These are phyloP conservation scores for Acanthamoeba sp. DNA, from an alignment of 208 protist genomes.

Conservation along the genomic window DNA sequence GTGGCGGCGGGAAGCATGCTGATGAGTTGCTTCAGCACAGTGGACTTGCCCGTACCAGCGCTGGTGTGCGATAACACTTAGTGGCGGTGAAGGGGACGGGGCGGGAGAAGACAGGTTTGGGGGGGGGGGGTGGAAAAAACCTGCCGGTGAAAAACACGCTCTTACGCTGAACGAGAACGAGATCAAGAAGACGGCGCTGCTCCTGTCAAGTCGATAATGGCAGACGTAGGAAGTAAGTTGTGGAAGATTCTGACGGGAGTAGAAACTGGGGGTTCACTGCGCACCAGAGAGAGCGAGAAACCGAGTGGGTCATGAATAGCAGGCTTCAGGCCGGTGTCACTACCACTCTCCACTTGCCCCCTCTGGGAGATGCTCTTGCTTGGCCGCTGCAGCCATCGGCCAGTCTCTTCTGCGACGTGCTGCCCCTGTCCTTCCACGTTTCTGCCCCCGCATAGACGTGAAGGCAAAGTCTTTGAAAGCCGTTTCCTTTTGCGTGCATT, in stretches of 20 bases:
- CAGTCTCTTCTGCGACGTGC: background rate
- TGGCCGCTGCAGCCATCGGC: background rate
- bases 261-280: too few relatives aligned
- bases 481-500: too few relatives aligned
- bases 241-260: too few relatives aligned
- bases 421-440: too few relatives aligned
- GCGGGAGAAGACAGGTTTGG: background rate
- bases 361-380: background rate
- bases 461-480: too few relatives aligned
- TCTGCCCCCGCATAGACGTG: too few relatives aligned
- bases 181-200: slow-evolving; percentile 68
- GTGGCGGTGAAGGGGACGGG: background rate
- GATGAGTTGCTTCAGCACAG: slow-evolving; percentile 81
- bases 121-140: too few relatives aligned
- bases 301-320: background rate
- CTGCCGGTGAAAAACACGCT: slow-evolving; percentile 86
- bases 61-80: too few relatives aligned
- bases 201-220: too few relatives aligned
- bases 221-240: too few relatives aligned
- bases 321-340: background rate
- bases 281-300: slow-evolving; percentile 1
- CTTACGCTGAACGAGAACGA: slow-evolving; percentile 63
- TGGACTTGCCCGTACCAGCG: slow-evolving; percentile 88
- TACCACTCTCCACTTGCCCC: too few relatives aligned
- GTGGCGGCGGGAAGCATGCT: slow-evolving; percentile 47